Percentiles rank a stretch among this genome's conserved stretches.
phyloP scores from a whole-genome alignment of 2,329 filamentous ascomycete species.

The Diaporthe sp. region DNA sequence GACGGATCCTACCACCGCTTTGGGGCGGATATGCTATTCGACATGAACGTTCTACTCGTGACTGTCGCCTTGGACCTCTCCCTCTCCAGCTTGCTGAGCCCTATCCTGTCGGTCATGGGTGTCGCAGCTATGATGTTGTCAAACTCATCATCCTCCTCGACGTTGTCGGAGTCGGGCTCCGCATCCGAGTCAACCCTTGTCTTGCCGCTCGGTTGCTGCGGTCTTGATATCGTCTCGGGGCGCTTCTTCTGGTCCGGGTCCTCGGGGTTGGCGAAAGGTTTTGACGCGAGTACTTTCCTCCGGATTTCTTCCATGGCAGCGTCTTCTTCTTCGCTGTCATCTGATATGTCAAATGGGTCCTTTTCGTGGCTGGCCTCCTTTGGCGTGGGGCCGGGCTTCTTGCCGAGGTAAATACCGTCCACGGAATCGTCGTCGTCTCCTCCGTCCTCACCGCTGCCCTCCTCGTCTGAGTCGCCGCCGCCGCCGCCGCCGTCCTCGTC shows the following conservation, averaged over 20 bases:
- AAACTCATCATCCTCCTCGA: constrained; percentile 77
- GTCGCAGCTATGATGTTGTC: constrained; percentile 94
- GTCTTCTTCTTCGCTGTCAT: constrained; percentile 83
- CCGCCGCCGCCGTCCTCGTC: constrained; percentile 57
- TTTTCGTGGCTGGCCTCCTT: constrained; percentile 51
- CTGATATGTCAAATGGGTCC: constrained; percentile 82
- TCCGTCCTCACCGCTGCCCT: constrained; percentile 54
- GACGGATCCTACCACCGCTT: constrained; percentile 51
- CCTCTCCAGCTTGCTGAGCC: constrained; percentile 67
- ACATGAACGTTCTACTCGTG: constrained; percentile 63
- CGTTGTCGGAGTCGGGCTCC: constrained; percentile 56
- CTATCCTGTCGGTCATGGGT: constrained; percentile 86
- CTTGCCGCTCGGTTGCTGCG: constrained; percentile 64
- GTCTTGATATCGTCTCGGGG: constrained; percentile 71
- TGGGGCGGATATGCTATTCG: constrained; percentile 59
- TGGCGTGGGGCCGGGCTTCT: constrained; percentile 52
- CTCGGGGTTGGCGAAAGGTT: constrained; percentile 78
- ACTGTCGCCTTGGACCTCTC: constrained; percentile 60
- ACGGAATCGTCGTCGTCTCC: constrained; percentile 56
- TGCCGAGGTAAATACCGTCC: constrained; percentile 71
- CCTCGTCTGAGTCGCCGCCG: constrained; percentile 57
- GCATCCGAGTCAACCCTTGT: constrained; percentile 78
- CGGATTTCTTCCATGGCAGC: constrained; percentile 92
- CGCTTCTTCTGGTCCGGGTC: constrained; percentile 60
- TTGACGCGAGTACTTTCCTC: constrained; percentile 89